Evolutionary conservation across 2,329 filamentous ascomycete species (phyloP), one percentile per base, ranked within the genome.

Genomic region (Cercospora zeina): DNA sequence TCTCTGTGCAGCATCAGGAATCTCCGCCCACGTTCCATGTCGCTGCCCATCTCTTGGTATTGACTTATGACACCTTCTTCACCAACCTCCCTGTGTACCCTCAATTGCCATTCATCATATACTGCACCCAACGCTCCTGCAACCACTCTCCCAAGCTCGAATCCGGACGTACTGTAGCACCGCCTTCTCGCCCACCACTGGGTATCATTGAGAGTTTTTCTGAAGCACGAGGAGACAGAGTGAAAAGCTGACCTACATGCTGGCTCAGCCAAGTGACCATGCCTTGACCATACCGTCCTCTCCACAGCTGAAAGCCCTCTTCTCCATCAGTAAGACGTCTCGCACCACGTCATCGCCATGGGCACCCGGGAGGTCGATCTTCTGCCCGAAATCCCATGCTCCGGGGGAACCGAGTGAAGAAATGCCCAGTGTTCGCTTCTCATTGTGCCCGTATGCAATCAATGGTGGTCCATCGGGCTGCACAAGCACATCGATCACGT

Each of bases 401-500:
- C 66, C 63, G 16, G 70, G 67, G 16, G 60, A 62, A 9, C 67
- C 63, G 27, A 74, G 58, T 10, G 68, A 68, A 14, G 68, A 68
- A 3, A 75, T 66, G 21, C 65, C 67, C 36, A 74, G 63, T 27
- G 66, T 71, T 59, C 67, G 61, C 34, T 70, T 67, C 21, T 69
- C 68, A 33, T 71, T 71, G 54, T 74, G 67, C 11, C 72, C 72
- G 59, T 70, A 69, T 14, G 70, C 71, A 33, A 74, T 67, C 16
- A 75, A 61, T 3, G 72, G 71, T 16, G 66, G 64, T 2, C 66
- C 66, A 45, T 67, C 68, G 14, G 63, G 51, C 54, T 72, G 67
- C 76, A 89, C 81, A 49, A 84, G 76, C 39, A 93, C 80, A 70
- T 88, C 86, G 16, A 88, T 86, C 1, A 91, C 82, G 73, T 95